A percentile compares a stretch with the other conserved stretches of the same genome.
phyloP scores from a whole-genome alignment of 2,329 filamentous ascomycete genomes.

The Fusarium sp. region DNA sequence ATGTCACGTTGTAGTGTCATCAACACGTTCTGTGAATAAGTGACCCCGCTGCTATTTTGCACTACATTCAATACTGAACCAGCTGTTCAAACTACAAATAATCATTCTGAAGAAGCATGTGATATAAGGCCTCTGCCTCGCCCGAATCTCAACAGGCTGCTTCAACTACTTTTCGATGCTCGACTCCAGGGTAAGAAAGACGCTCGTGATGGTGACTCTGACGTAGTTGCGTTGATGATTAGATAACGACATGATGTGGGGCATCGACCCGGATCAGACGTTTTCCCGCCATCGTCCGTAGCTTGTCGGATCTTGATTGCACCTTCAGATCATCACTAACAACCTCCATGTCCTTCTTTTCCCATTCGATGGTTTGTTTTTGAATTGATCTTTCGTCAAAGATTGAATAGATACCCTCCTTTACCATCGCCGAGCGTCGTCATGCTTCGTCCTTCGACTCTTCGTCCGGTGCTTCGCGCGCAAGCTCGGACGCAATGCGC shows the following conservation, averaged over 20 bases:
- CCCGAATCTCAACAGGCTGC: not conserved
- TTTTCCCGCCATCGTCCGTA: conserved; percentile 35
- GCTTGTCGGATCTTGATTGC: conserved; percentile 1
- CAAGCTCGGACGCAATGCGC: conserved; percentile 39
- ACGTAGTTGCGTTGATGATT: conserved; percentile 19
- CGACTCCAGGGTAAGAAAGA: conserved; percentile 26
- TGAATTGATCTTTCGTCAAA: not conserved
- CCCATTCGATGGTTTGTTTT: conserved; percentile 12
- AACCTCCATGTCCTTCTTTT: not conserved
- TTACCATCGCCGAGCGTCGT: conserved; percentile 12
- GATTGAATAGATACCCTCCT: conserved; percentile 2
- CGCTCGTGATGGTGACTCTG: conserved; percentile 30
- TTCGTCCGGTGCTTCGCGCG: conserved; percentile 46
- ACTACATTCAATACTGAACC: not conserved
- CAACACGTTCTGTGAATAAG: not conserved
- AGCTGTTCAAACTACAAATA: not conserved
- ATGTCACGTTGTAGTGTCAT: conserved; percentile 4
- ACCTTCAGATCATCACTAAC: conserved; percentile 16
- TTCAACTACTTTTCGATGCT: not conserved
- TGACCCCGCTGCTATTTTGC: not conserved
- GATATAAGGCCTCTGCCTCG: not conserved
- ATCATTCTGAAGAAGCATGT: not conserved
- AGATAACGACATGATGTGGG: conserved; percentile 21
- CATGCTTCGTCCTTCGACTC: conserved; percentile 48
- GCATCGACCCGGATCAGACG: conserved; percentile 11